Evolutionary conservation across 192 early-diverging fungal species (phyloP), one percentile per base, ranked within the genome.

Genomic region (Rhizoclosmatium sp.): DNA sequence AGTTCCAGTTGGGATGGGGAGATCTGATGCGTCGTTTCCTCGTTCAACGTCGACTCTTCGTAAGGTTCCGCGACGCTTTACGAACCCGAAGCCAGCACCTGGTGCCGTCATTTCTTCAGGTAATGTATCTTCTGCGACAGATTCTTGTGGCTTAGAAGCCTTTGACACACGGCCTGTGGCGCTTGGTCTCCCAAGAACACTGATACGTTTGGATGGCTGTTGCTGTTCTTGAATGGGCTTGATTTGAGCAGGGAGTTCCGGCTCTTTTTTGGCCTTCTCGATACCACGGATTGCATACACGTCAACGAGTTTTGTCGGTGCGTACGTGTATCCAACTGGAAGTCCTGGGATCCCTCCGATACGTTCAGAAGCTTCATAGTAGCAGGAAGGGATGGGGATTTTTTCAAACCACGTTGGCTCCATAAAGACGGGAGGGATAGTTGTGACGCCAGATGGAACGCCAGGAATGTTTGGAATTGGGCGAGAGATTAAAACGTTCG

Each of bases 341-440:
- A 91, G 45, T 31, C 84, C 82, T 7, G 88, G 85, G 3, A 87
- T 80, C 31, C 68, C 44, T 1, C 88, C 88, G 21, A 72, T 78
- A 23, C 85, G 77, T 74, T 91, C 90, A 12, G 65, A 45, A 14
- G 71, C 82, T 73, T 91, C 87, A 70, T 88, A 88, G 3, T 73
- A 75, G 45, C 76, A 85, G 40, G 56, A 41, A 51, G 88, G 88
- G 2, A 82, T 66, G 9, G 71, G 78, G 54, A 85, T 83, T 65
- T 81, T 78, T 48, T 88, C 86, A 40, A 82, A 82, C 86, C 87
- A 90, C 4, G 71, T 49, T 59, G 19, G 81, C 49, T 78, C 83
- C 86, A 91, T 86, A 73, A 88, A 91, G 0, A 90, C 79, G 1
- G 88, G 88, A 4, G 90, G 88, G 47, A 86, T 84, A 0, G 90